Evolutionary conservation across 176 grass and related monocot species (phyloP).

Genomic region (Hordeum marinum): DNA sequence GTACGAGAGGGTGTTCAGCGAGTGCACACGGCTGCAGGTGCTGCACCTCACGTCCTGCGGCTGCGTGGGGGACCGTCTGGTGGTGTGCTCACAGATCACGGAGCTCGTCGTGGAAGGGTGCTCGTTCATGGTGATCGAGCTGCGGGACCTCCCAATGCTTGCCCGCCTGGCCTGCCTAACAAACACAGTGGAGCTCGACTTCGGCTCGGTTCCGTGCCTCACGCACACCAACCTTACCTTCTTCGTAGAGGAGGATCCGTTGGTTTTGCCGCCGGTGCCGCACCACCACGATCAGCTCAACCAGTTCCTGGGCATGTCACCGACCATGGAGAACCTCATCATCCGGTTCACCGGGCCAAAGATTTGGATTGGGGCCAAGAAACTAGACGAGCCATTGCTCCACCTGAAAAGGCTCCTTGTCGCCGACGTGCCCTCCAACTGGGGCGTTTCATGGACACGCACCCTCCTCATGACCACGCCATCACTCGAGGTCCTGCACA

Average conservation of each 20-base stretch:
- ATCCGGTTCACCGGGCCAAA: background rate
- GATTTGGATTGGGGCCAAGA: background rate
- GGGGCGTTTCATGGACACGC: conserved; percentile 1
- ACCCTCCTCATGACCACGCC: background rate
- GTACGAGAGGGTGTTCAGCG: background rate
- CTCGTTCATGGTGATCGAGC: background rate
- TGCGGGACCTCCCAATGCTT: background rate
- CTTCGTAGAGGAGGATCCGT: no score
- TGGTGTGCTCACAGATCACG: background rate
- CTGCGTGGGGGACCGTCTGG: background rate
- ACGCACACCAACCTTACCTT: conserved; percentile 9
- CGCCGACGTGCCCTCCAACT: background rate
- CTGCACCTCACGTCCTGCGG: conserved; percentile 8
- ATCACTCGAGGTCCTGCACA: background rate
- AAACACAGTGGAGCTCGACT: background rate
- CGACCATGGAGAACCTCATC: background rate
- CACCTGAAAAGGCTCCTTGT: background rate
- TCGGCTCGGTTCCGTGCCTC: background rate
- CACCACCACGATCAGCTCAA: background rate
- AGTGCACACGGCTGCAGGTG: background rate
- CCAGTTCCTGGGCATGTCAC: background rate
- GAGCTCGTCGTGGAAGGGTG: conserved; percentile 26
- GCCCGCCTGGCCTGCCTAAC: background rate
- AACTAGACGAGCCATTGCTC: background rate
- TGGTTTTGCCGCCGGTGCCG: background rate